Conservation (phyloP, 2,329 filamentous ascomycete genomes). For the Cladosporium sp. region DNA sequence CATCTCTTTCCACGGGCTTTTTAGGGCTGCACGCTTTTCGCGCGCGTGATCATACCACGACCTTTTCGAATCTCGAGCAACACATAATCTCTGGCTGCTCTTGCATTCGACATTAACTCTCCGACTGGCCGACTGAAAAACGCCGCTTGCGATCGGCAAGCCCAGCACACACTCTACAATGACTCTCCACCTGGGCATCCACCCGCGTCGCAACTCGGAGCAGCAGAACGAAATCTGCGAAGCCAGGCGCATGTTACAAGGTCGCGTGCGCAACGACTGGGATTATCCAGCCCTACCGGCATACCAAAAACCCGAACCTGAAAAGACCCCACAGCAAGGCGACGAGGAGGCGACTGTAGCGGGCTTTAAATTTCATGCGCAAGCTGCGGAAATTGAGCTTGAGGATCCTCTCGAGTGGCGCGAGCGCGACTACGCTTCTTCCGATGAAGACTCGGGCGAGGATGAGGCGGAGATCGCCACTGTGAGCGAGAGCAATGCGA, state of each 20-base stretch:
- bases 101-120: no score
- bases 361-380: conserved; percentile 27
- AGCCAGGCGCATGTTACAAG: conserved; percentile 38
- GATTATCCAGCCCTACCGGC: conserved; percentile 35
- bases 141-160: conserved; percentile 4
- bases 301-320: conserved; percentile 14
- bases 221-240: conserved; percentile 38
- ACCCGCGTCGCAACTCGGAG: conserved; percentile 22
- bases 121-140: background rate
- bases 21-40: no score
- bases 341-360: conserved; percentile 18
- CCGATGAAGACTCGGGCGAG: conserved; percentile 26
- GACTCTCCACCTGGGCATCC: conserved; percentile 27
- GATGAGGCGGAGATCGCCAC: conserved; percentile 22
- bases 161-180: conserved; percentile 15
- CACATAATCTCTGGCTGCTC: no score
- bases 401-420: conserved; percentile 37
- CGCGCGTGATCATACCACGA: no score
- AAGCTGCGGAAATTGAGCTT: background rate
- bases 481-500: conserved; percentile 13
- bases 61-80: no score
- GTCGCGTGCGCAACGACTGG: conserved; percentile 44
- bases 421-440: conserved; percentile 39
- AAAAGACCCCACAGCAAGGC: conserved; percentile 10
- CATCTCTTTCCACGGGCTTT: no score